Percentiles rank a stretch among this genome's conserved stretches.
Conservation (phyloP, 1,139 yeast species). For the Suhomyces guaymorum region DNA sequence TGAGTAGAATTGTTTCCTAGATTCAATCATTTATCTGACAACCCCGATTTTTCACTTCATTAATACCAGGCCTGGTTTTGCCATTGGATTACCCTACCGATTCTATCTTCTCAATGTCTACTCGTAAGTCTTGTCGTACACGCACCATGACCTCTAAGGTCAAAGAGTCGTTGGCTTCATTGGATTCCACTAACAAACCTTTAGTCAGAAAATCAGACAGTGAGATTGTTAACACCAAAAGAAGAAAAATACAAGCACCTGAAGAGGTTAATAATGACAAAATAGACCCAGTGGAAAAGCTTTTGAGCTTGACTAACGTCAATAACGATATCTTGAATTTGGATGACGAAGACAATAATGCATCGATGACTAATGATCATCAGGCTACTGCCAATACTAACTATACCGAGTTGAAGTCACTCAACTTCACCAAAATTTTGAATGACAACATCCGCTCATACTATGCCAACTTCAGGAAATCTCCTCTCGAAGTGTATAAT, state of each 20-base stretch:
- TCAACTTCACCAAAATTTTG: conserved; percentile 41
- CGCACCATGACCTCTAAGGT: conserved; percentile 28
- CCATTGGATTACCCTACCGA: conserved; percentile 2
- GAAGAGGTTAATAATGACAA: conserved; percentile 25
- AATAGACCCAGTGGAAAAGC: conserved; percentile 48
- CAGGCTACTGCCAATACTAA: background rate
- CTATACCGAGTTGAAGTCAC: conserved; percentile 20
- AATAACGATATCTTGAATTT: conserved; percentile 32
- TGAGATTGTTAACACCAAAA: conserved; percentile 2
- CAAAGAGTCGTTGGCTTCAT: conserved; percentile 6
- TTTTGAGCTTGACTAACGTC: conserved; percentile 39
- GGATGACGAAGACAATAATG: conserved; percentile 18
- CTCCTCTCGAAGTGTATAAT: conserved; percentile 31
- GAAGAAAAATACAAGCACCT: conserved; percentile 8
- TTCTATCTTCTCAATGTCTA: conserved; percentile 23
- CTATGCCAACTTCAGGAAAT: conserved; percentile 28
- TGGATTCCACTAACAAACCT: conserved; percentile 15
- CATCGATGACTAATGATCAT: conserved; percentile 1
- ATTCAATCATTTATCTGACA: conserved; percentile 4
- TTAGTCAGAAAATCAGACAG: conserved; percentile 14
- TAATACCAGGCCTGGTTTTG: conserved; percentile 8
- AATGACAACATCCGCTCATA: conserved; percentile 43
- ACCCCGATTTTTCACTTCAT: conserved; percentile 1
- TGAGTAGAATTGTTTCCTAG: conserved; percentile 8
- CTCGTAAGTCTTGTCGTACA: conserved; percentile 38